A percentile compares a stretch with the other conserved stretches of the same genome.
These are phyloP conservation scores for Cytospora schulzeri DNA, from an alignment of 2,329 filamentous ascomycete species.

Conservation along the genomic window DNA sequence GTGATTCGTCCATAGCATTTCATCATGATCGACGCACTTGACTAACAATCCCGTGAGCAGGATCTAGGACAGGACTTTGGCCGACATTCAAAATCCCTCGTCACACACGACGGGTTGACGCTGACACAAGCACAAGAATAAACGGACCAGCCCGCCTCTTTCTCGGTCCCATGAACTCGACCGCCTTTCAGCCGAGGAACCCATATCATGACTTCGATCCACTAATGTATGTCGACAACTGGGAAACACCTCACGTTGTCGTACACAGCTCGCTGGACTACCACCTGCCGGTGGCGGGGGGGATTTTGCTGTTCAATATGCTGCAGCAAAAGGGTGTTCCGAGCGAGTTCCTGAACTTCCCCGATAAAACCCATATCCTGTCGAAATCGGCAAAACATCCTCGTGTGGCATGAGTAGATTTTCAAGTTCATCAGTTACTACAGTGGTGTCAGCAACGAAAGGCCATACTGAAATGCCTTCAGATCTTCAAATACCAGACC, in stretches of 20 bases:
- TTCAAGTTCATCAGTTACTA: slow-evolving; percentile 75
- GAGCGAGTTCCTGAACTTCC: slow-evolving; percentile 79
- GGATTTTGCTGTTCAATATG: slow-evolving; percentile 82
- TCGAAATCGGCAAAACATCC: slow-evolving; percentile 86
- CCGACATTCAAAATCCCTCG: slow-evolving; percentile 2
- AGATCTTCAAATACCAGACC: not conserved
- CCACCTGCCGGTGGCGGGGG: slow-evolving; percentile 81
- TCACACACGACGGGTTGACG: not conserved
- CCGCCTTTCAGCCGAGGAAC: slow-evolving; percentile 1
- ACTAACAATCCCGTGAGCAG: not conserved
- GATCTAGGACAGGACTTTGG: slow-evolving; percentile 11
- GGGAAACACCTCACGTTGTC: slow-evolving; percentile 32
- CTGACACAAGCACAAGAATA: not conserved
- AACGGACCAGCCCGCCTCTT: slow-evolving; percentile 6
- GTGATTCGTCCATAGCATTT: too few relatives aligned
- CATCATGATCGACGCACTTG: too few relatives aligned
- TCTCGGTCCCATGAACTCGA: not conserved
- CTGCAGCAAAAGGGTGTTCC: slow-evolving; percentile 75
- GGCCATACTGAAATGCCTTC: not conserved
- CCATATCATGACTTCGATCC: slow-evolving; percentile 8
- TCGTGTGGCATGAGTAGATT: slow-evolving; percentile 88
- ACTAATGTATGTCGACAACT: slow-evolving; percentile 4
- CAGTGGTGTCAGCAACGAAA: slow-evolving; percentile 43
- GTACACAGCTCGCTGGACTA: slow-evolving; percentile 94
- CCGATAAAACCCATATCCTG: slow-evolving; percentile 70